Base-by-base conservation (phyloP, 805 yeast species). In the Hagleromyces aurorensis region DNA sequence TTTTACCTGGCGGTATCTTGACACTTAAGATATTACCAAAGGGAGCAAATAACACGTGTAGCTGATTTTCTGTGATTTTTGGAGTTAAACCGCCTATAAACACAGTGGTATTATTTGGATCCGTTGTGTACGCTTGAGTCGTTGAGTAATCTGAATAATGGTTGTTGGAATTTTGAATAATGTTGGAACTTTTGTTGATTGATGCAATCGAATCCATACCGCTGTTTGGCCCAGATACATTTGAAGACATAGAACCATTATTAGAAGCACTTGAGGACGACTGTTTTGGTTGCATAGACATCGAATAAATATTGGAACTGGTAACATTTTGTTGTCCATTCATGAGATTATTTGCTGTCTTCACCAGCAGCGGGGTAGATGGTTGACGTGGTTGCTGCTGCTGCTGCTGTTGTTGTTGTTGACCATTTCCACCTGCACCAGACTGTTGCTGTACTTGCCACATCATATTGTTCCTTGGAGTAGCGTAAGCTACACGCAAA, bases 11-110 rank as follows among this genome's bases (percentile, higher is more conserved):
- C 6, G 89, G 89, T 25, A 81, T 78, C 46, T 78, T 79, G 23
- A 81, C 78, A 41, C 75, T 78, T 16, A 68, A 57, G 19, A 81
- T 75, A 12, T 61, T 53, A n/a, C 93, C 93, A 59, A 77, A 80
- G 11, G 85, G 83, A 52, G 72, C 71, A 55, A 81, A 81, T 12
- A 80, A 51, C 0, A 74, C 63, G 32, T 66, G 64, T 19, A 81
- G 55, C 3, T 82, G 72, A 25, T 65, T 70, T 43, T 79, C 91
- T 9, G 67, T 60, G 17, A 77, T 74, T 13, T 40, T 31, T 27
- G 75, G 75, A n/a, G 79, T 74, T 21, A 81, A 57, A 0, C 89
- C 87, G 4, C 89, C 89, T 23, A 81, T 78, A 43, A 80, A 81
- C 7, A 81, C 81, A 0, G 91, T 80, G 6, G 87, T 78, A 50